These are phyloP conservation scores for Gelatoporia subvermispora DNA, from an alignment of 768 basidiomycete genomes.

Conservation along the genomic window DNA sequence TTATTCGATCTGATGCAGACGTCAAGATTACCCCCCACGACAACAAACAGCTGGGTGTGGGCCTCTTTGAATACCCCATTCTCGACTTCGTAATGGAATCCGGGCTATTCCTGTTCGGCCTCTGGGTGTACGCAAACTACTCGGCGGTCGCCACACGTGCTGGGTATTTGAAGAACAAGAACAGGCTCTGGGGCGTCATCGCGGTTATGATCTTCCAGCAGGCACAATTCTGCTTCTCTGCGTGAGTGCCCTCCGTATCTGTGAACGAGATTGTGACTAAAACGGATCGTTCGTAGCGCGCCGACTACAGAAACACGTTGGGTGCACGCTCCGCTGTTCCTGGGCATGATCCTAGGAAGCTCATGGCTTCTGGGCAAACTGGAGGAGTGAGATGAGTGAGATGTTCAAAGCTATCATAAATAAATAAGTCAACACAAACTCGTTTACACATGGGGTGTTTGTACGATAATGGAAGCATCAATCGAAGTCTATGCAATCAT, in stretches of 20 bases:
- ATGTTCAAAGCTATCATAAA: too few relatives aligned
- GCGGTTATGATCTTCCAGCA: conserved; percentile 22
- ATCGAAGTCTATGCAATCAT: too few relatives aligned
- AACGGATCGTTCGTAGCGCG: conserved; percentile 9
- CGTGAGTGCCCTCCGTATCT: conserved; percentile 16
- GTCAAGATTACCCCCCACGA: conserved; percentile 24
- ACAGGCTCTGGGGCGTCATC: conserved; percentile 16
- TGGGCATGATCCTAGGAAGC: conserved; percentile 21
- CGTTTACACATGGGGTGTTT: too few relatives aligned
- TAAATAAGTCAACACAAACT: too few relatives aligned
- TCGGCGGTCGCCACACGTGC: conserved; percentile 17
- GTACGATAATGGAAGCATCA: too few relatives aligned
- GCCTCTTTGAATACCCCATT: conserved; percentile 22
- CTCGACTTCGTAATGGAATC: conserved; percentile 22
- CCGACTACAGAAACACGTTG: conserved; percentile 26
- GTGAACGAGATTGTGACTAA: neutral
- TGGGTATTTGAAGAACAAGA: conserved; percentile 16
- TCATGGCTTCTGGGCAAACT: conserved; percentile 25
- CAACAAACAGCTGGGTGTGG: conserved; percentile 14
- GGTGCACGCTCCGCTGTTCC: conserved; percentile 26
- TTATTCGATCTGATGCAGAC: conserved; percentile 9
- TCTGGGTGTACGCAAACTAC: conserved; percentile 22
- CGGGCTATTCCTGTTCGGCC: conserved; percentile 20
- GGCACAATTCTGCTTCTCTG: conserved; percentile 25
- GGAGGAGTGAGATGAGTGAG: conserved; percentile 12